These are phyloP conservation scores for Gymnopilus junonius DNA, from an alignment of 768 basidiomycete species.

Conservation along the genomic window DNA sequence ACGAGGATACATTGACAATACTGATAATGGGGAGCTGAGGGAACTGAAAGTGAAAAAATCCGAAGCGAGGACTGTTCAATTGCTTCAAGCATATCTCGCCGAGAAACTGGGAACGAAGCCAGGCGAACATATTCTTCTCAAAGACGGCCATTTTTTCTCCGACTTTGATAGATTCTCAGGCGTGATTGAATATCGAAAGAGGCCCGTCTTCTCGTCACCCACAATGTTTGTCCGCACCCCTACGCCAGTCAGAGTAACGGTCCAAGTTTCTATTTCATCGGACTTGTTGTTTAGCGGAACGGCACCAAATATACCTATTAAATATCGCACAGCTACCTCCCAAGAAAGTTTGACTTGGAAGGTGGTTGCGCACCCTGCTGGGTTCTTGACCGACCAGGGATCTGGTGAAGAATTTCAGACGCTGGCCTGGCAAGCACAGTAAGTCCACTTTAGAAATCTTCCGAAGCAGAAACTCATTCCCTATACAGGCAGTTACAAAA, in stretches of 20 bases:
- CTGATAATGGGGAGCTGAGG: background rate
- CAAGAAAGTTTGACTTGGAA: background rate
- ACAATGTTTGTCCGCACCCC: background rate
- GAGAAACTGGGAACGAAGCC: background rate
- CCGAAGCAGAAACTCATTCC: background rate
- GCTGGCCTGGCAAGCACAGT: background rate
- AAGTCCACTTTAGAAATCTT: background rate
- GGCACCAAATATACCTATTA: background rate
- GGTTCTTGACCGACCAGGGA: background rate
- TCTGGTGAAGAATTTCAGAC: background rate
- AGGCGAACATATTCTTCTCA: background rate
- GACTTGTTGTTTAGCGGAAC: background rate
- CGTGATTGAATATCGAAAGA: background rate
- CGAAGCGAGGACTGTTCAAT: background rate
- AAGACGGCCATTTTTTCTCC: background rate
- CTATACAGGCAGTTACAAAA: background rate
- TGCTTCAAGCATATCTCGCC: background rate
- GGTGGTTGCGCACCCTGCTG: background rate
- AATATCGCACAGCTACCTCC: background rate
- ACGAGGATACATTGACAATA: background rate
- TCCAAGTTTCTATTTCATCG: background rate
- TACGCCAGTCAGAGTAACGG: background rate
- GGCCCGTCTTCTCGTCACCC: background rate
- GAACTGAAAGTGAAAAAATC: background rate
- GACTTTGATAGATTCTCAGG: background rate